Percentiles rank a stretch among this genome's conserved stretches.
phyloP scores from a whole-genome alignment of 2,329 filamentous ascomycete genomes.

The Chaetomiaceae sp. region DNA sequence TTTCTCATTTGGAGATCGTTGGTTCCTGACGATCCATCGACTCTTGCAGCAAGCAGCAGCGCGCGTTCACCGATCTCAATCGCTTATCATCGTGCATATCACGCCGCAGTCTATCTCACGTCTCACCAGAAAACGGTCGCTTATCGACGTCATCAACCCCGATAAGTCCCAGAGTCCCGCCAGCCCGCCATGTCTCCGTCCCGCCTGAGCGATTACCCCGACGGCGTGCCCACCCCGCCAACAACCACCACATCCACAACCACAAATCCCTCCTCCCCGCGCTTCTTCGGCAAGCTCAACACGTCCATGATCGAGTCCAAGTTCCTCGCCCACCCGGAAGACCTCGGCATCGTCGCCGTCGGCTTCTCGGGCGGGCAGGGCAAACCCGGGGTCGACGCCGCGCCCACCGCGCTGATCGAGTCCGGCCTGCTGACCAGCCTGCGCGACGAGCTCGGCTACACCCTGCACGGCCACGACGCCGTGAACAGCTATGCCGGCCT shows the following conservation, averaged over 20 bases:
- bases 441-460: conserved; percentile 79
- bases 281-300: conserved; percentile 37
- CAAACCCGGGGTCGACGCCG: conserved; percentile 88
- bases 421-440: conserved; percentile 81
- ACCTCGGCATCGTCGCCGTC: conserved; percentile 88
- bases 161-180: not conserved
- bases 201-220: conserved; percentile 13
- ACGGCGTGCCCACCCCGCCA: conserved; percentile 3
- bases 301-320: conserved; percentile 54
- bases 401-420: conserved; percentile 81
- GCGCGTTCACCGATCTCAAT: not conserved
- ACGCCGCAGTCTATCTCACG: no score
- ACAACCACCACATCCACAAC: no score
- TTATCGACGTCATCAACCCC: not conserved
- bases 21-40: not conserved
- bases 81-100: not conserved
- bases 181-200: conserved; percentile 26
- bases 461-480: conserved; percentile 72
- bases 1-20: not conserved
- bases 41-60: not conserved
- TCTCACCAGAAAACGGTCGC: no score
- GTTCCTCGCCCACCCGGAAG: conserved; percentile 72
- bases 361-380: conserved; percentile 96
- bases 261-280: no score
- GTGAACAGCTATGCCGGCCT: conserved; percentile 79